Evolutionary conservation across 345 rosid species (phyloP), one percentile per base, ranked within the genome.

Genomic region (Hypericum perforatum): DNA sequence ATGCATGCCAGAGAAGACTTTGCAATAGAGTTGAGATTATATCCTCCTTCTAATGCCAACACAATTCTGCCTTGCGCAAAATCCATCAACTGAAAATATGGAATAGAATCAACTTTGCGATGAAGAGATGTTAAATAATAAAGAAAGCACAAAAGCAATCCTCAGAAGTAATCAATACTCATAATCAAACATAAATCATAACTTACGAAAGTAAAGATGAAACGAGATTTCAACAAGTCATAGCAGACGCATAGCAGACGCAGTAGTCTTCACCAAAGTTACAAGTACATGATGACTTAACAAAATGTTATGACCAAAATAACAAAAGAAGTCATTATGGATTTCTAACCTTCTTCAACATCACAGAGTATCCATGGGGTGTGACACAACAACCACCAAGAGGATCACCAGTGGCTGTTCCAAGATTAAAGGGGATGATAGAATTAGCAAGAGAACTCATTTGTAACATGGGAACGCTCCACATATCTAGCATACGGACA

Each of bases 21-120:
- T 76, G 98, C 89, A 54, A 85, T 74, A 9, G 96, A 85, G 54
- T 75, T 61, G 16, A 85, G 92, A 69, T 85, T 87, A 81, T 91
- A 91, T 12, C 98, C 98, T 66, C 98, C 96, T 72, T 91, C 98
- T 62, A 91, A 59, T 40, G 90, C 92, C 74, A 87, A 62, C 39
- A 84, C 86, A 63, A 91, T 64, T 84, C 78, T 87, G 56, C 96
- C 95, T 60, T 74, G 71, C 29, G 82, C 90, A 75, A 91, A 82
- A 63, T 76, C 86, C 89, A 85, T 79, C 74, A 87, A 74, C 96
- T 91, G 73, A 50, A 69, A 58, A 29, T 62, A 55, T 12, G 11
- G 62, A 52, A n/a, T 9, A 49, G 22, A 3, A 43, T 12, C 22
- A 38, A 8, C 10, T 14, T 9, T 38, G 5, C 16, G 7, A 36